A percentile compares a stretch with the other conserved stretches of the same genome.
phyloP scores from a whole-genome alignment of 2,329 filamentous ascomycete genomes.

The Escovopsis weberi region DNA sequence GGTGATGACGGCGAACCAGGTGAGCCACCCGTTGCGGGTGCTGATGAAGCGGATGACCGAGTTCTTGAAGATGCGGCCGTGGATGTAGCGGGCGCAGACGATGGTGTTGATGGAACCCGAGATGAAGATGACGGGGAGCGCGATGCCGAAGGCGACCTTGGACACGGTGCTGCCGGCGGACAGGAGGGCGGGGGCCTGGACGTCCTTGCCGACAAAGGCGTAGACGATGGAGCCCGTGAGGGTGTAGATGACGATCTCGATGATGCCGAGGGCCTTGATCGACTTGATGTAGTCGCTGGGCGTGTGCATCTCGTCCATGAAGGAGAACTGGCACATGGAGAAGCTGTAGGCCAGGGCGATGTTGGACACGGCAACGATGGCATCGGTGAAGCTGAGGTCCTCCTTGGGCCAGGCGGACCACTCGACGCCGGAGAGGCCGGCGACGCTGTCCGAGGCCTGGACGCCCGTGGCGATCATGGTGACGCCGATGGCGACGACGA shows the following conservation, averaged over 20 bases:
- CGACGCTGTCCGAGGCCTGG: conserved; percentile 14
- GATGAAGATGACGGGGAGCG: conserved; percentile 58
- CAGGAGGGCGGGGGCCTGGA: conserved; percentile 53
- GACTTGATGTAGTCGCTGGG: conserved; percentile 35
- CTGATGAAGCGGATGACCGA: conserved; percentile 32
- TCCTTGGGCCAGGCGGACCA: conserved; percentile 33
- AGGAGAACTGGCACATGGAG: conserved; percentile 35
- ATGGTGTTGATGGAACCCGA: conserved; percentile 55
- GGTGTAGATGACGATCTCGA: conserved; percentile 52
- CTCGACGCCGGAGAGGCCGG: conserved; percentile 18
- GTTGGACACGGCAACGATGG: conserved; percentile 48
- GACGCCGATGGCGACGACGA: conserved; percentile 47
- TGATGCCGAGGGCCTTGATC: conserved; percentile 44
- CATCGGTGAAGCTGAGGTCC: conserved; percentile 33
- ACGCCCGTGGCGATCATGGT: conserved; percentile 53
- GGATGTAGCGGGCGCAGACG: conserved; percentile 30
- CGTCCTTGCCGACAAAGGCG: conserved; percentile 48
- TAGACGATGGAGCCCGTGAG: conserved; percentile 54
- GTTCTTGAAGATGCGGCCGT: conserved; percentile 29
- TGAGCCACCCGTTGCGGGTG: conserved; percentile 31
- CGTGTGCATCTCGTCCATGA: conserved; percentile 40
- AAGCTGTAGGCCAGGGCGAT: conserved; percentile 58
- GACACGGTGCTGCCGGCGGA: conserved; percentile 44
- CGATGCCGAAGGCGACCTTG: conserved; percentile 56
- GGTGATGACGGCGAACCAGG: conserved; percentile 44